Base-by-base conservation (phyloP, 2,329 filamentous ascomycete species). In the Botryotinia globosa region DNA sequence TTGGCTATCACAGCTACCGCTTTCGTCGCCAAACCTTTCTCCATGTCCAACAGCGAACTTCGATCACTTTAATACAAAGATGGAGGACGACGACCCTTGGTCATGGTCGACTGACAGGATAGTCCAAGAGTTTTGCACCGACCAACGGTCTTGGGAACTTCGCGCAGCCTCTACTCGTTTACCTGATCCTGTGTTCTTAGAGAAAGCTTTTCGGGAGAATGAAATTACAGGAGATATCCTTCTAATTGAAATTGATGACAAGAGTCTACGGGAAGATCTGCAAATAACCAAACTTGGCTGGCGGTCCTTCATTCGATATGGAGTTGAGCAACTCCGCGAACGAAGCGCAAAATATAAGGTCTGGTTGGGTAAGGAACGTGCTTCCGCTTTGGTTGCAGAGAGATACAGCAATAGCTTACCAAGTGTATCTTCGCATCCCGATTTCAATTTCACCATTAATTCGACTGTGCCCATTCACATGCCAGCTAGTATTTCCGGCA, bases 51-150 rank as follows among this genome's bases (percentile, higher is more conserved):
- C 20, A 29, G 6, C 44, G 5, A 58, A 58, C 25, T 34, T 16
- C 12, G n/a, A 66, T 54, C 45, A 20, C 10, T 14, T n/a, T 66
- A 63, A 66, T 58, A 51, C 61, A 2, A 71, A 37, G 44, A 71
- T 71, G 69, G 81, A 81, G 65, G 80, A 81, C 25, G 79, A 82
- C 72, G 93, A 97, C 81, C 93, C 94, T n/a, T 91, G 90, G 81
- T 79, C 86, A 71, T 97, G 94, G 94, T 86, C 87, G 51, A 85
- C 90, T 45, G 88, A 91, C 54, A 85, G 89, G 51, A 88, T 97
- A 18, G 86, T 92, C 16, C 80, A 84, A 25, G 89, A 91, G 78
- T 84, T 97, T 5, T 93, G 90, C 79, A 84, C 86, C 34, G 78
- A 83, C 2, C 79, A 84, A 5, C 83, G 84, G 65, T 85, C 87